Percentiles rank a stretch among this genome's conserved stretches.
phyloP scores from a whole-genome alignment of 345 rosid genomes.

The Cochlearia excelsa region DNA sequence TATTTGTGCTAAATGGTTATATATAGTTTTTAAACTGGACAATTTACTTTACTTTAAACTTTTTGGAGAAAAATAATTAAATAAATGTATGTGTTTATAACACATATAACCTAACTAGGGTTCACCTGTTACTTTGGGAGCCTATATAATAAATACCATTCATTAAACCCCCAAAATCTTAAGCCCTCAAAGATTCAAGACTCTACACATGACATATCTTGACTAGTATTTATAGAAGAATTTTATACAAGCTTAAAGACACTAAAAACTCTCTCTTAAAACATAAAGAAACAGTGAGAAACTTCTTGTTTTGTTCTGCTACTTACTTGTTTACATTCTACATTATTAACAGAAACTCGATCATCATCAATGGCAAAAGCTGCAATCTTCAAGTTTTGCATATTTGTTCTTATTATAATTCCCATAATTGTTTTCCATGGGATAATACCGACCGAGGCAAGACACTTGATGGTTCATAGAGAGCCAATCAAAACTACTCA shows the following conservation, averaged over 20 bases:
- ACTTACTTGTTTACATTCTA: background rate
- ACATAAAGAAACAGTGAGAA: constrained; percentile 6
- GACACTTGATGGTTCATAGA: constrained; percentile 32
- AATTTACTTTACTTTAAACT: constrained; percentile 5
- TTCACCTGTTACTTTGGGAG: constrained; percentile 10
- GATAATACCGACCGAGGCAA: constrained; percentile 36
- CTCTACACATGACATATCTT: constrained; percentile 15
- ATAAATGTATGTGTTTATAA: constrained; percentile 1
- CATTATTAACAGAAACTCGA: constrained; percentile 4
- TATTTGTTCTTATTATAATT: constrained; percentile 28
- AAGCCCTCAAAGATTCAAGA: constrained; percentile 14
- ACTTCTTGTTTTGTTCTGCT: background rate
- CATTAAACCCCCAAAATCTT: constrained; percentile 16
- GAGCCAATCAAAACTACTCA: constrained; percentile 18
- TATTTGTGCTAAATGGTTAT: background rate
- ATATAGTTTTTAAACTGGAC: constrained; percentile 2
- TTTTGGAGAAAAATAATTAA: background rate
- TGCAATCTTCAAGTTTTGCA: constrained; percentile 12
- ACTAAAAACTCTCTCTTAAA: background rate
- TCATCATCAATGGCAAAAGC: constrained; percentile 33
- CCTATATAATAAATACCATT: constrained; percentile 24
- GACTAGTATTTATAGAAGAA: constrained; percentile 15
- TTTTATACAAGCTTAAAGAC: constrained; percentile 16
- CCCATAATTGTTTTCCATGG: constrained; percentile 35
- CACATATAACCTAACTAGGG: background rate